Evolutionary conservation across 2,329 filamentous ascomycete genomes (phyloP).

Genomic region (Cladosporium sphaerospermum): DNA sequence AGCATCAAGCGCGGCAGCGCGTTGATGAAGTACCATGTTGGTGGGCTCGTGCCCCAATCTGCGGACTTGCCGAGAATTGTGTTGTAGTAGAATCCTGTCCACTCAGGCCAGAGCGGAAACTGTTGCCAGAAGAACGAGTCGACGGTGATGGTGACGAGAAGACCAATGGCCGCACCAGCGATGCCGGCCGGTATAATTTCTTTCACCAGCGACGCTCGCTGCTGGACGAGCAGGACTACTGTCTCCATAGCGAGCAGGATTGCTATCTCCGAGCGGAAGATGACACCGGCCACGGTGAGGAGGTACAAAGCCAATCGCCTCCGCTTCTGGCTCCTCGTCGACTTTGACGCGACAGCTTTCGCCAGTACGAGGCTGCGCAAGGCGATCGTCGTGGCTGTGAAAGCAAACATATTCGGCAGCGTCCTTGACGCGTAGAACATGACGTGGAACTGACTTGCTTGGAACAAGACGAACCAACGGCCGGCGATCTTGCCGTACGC

Average conservation of each 20-base stretch:
- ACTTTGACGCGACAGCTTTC: conserved; percentile 32
- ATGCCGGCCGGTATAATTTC: conserved; percentile 61
- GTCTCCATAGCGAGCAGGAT: conserved; percentile 67
- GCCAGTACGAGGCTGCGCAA: conserved; percentile 48
- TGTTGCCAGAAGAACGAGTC: conserved; percentile 93
- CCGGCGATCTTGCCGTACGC: conserved; percentile 64
- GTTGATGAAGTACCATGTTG: conserved; percentile 78
- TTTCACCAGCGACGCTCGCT: conserved; percentile 48
- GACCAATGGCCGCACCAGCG: conserved; percentile 57
- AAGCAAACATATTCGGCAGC: conserved; percentile 94
- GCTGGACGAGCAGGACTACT: conserved; percentile 55
- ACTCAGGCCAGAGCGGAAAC: conserved; percentile 76
- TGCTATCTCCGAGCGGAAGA: conserved; percentile 87
- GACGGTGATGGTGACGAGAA: conserved; percentile 64
- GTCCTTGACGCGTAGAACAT: conserved; percentile 89
- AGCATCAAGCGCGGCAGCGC: conserved; percentile 76
- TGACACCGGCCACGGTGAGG: conserved; percentile 69
- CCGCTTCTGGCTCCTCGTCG: conserved; percentile 36
- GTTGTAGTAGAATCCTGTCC: conserved; percentile 86
- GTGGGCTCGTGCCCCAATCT: conserved; percentile 81
- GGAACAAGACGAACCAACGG: conserved; percentile 73
- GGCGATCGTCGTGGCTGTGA: conserved; percentile 68
- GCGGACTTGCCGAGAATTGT: conserved; percentile 75
- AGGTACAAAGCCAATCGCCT: conserved; percentile 64
- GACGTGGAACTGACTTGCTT: conserved; percentile 83